phyloP scores from a whole-genome alignment of 2,329 filamentous ascomycete genomes.

The Venturia nashicola region DNA sequence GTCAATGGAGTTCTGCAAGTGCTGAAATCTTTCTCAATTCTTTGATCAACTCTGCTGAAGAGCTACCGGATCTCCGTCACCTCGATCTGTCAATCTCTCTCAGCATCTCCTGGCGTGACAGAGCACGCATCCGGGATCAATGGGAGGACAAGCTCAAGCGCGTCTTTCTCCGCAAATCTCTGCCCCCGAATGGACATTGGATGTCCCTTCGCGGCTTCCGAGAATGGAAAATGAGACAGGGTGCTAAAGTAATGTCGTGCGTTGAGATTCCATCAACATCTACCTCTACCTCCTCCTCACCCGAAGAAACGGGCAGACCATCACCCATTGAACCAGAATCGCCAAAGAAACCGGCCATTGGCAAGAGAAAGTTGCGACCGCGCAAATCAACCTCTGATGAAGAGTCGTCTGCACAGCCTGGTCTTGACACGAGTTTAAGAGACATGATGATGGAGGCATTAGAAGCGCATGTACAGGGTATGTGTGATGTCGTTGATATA shows the following conservation, averaged over 20 bases:
- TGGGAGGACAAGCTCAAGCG: conserved; percentile 62
- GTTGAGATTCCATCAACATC: conserved; percentile 2
- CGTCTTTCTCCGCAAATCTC: conserved; percentile 46
- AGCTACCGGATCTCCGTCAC: conserved; percentile 54
- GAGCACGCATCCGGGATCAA: conserved; percentile 63
- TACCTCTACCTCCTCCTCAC: conserved; percentile 15
- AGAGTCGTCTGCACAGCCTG: not conserved
- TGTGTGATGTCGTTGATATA: conserved; percentile 59
- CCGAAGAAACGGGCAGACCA: conserved; percentile 23
- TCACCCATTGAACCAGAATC: not conserved
- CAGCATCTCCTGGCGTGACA: conserved; percentile 66
- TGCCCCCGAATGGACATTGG: conserved; percentile 31
- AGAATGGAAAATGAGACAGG: conserved; percentile 22
- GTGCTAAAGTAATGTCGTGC: conserved; percentile 12
- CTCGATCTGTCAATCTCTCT: conserved; percentile 68
- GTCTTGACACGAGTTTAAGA: not conserved
- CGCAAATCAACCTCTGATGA: conserved; percentile 2
- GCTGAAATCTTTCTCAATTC: conserved; percentile 72
- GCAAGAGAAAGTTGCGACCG: conserved; percentile 4
- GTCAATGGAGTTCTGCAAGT: conserved; percentile 57
- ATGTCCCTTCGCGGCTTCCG: conserved; percentile 30
- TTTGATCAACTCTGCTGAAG: conserved; percentile 56
- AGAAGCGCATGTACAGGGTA: conserved; percentile 46
- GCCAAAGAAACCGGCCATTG: not conserved
- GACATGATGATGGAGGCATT: conserved; percentile 14